Conservation (phyloP, 164 flowering plant species). For the Vitis amurensis region DNA sequence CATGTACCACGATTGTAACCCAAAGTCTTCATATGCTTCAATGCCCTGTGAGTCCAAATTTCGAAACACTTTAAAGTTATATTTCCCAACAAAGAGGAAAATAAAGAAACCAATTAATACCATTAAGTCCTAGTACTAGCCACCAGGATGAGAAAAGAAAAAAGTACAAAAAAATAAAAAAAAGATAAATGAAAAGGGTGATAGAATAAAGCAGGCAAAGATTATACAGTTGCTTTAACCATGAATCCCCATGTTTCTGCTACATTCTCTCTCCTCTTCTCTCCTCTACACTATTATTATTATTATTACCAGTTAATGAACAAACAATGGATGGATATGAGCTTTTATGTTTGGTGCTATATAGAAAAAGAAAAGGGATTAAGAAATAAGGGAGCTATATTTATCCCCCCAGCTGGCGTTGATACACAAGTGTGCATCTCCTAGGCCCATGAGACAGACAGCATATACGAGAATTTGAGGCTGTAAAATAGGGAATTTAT, state of each 20-base stretch:
- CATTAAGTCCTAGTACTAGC: no score
- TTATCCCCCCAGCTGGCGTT: neutral
- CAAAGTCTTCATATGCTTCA: no score
- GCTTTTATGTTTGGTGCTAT: neutral
- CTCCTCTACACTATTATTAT: neutral
- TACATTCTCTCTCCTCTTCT: conserved; percentile 13
- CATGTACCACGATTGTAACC: no score
- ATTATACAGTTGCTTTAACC: no score
- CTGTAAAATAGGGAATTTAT: neutral
- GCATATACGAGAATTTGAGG: neutral
- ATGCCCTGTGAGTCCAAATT: no score
- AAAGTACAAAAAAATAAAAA: no score
- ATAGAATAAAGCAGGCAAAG: no score
- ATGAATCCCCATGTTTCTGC: conserved; percentile 2
- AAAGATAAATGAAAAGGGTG: no score
- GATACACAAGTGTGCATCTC: conserved; percentile 1
- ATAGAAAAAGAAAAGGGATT: conserved; percentile 2
- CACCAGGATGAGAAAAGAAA: no score
- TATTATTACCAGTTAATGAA: conserved; percentile 11
- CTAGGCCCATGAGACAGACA: neutral
- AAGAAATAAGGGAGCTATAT: neutral
- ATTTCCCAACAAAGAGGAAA: no score
- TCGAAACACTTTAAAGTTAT: no score
- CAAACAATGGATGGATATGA: conserved; percentile 15
- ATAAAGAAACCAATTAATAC: no score